Evolutionary conservation across 768 basidiomycete genomes (phyloP).

Genomic region (Phaeotremella fagi): DNA sequence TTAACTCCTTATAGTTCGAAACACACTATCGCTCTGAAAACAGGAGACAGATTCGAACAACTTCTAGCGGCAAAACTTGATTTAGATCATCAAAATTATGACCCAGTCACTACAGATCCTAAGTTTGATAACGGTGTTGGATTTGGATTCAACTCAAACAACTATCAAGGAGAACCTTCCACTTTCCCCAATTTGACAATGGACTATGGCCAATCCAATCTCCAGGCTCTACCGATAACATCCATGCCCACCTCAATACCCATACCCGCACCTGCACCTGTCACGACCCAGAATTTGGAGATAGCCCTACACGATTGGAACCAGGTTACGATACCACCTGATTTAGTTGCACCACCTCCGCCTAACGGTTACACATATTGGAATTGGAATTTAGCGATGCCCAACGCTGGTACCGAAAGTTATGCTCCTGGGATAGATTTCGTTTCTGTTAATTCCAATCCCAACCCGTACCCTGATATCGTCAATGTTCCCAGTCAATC

Average conservation of each 20-base stretch:
- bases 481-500: no score
- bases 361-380: no score
- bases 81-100: constrained; percentile 4
- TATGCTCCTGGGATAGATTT: background rate
- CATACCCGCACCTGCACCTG: background rate
- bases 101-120: background rate
- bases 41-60: constrained; percentile 34
- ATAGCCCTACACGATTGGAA: constrained; percentile 14
- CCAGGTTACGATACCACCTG: constrained; percentile 20
- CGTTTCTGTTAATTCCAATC: background rate
- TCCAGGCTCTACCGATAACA: background rate
- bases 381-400: no score
- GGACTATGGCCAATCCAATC: no score
- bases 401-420: no score
- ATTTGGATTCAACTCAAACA: background rate
- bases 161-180: background rate
- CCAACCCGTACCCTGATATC: background rate
- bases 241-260: background rate
- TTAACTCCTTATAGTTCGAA: background rate
- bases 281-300: constrained; percentile 2
- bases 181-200: no score
- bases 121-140: no score
- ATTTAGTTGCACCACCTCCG: constrained; percentile 23
- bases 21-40: constrained; percentile 15
- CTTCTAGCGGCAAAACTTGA: constrained; percentile 33